phyloP scores from a whole-genome alignment of 306 rosid species.

The Aeschynomene evenia region DNA sequence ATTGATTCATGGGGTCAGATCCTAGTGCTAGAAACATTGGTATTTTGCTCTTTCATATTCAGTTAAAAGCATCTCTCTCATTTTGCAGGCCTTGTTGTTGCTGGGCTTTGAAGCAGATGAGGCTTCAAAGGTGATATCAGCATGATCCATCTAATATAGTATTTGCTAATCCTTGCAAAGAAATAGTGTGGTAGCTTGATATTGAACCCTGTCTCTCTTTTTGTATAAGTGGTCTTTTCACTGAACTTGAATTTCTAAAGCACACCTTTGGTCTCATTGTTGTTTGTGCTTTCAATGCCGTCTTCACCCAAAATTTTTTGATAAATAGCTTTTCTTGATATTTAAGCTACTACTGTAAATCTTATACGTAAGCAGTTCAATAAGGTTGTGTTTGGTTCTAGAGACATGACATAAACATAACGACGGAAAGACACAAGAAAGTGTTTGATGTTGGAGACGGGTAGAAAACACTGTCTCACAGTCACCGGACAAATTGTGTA shows the following conservation, averaged over 20 bases:
- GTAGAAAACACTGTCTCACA: no score
- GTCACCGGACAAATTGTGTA: no score
- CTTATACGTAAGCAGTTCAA: not conserved
- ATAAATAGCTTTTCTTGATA: not conserved
- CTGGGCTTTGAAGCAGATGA: constrained; percentile 82
- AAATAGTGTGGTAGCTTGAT: constrained; percentile 9
- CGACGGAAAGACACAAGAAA: no score
- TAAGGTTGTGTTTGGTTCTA: no score
- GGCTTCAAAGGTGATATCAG: constrained; percentile 55
- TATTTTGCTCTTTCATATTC: constrained; percentile 3
- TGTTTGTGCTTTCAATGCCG: constrained; percentile 21
- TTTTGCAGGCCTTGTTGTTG: constrained; percentile 69
- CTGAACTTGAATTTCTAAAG: constrained; percentile 9
- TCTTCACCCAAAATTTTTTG: constrained; percentile 4
- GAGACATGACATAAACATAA: no score
- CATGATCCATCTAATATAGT: constrained; percentile 12
- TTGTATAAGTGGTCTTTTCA: not conserved
- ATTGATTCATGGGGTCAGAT: not conserved
- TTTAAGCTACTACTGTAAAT: not conserved
- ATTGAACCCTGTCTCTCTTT: not conserved
- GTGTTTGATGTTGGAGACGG: no score
- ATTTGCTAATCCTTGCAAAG: constrained; percentile 13
- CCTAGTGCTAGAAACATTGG: not conserved
- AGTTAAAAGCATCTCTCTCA: not conserved
- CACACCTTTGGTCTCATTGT: not conserved